Conservation (phyloP, 805 yeast genomes). For the Metschnikowia picachoensis region DNA sequence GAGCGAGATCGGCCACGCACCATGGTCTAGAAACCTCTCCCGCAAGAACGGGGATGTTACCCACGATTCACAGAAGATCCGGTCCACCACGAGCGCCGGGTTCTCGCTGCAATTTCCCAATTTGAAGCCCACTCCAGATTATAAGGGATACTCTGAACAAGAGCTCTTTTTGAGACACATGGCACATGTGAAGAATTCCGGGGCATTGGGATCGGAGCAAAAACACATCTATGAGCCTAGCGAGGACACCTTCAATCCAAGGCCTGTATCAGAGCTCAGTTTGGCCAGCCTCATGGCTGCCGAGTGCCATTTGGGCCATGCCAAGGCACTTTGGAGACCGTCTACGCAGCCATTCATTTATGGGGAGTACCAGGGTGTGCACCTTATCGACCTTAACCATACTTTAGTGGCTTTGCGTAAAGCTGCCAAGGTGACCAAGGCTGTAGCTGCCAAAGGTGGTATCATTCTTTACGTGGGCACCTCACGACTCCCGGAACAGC, state of each 20-base stretch:
- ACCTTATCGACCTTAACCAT: constrained; percentile 84
- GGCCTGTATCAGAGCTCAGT: constrained; percentile 52
- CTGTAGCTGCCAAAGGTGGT: constrained; percentile 82
- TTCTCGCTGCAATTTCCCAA: constrained; percentile 49
- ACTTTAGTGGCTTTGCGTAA: constrained; percentile 72
- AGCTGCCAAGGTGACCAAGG: constrained; percentile 82
- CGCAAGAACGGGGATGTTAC: background rate
- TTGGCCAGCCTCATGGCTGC: constrained; percentile 77
- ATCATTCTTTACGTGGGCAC: constrained; percentile 82
- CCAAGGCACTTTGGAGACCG: constrained; percentile 74
- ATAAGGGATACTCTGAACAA: constrained; percentile 68
- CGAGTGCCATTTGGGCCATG: constrained; percentile 93
- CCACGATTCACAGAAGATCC: constrained; percentile 19
- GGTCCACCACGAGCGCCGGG: constrained; percentile 32
- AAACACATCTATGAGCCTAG: constrained; percentile 66
- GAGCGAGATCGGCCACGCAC: constrained; percentile 26
- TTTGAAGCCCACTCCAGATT: constrained; percentile 55
- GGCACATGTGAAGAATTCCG: constrained; percentile 53
- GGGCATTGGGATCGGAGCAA: constrained; percentile 62
- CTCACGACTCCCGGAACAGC: constrained; percentile 61
- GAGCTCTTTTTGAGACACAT: constrained; percentile 75
- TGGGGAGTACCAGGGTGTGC: constrained; percentile 88
- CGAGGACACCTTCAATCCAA: constrained; percentile 59
- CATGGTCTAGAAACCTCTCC: constrained; percentile 26
- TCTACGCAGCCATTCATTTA: constrained; percentile 81